A percentile compares a stretch with the other conserved stretches of the same genome.
These are phyloP conservation scores for Selaginella tamariscina DNA, from an alignment of 75 land plant genomes.

Conservation along the genomic window DNA sequence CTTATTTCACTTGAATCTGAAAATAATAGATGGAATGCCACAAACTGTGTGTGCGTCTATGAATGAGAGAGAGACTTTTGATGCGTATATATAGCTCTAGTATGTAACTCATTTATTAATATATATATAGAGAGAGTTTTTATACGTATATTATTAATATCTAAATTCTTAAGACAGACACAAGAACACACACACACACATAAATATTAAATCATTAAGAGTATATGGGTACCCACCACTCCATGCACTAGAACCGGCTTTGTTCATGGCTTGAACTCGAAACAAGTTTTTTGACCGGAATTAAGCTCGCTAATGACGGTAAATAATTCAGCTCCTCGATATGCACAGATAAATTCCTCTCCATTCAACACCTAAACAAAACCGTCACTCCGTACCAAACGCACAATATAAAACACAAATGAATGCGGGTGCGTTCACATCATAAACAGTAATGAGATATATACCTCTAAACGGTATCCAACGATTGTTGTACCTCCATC, in stretches of 20 bases:
- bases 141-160: too few relatives aligned
- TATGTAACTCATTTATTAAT: too few relatives aligned
- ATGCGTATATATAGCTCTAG: too few relatives aligned
- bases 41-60: too few relatives aligned
- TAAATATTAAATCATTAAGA: not conserved
- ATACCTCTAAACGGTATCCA: constrained; percentile 17
- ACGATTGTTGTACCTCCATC: constrained; percentile 15
- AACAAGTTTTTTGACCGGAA: constrained; percentile 15
- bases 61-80: too few relatives aligned
- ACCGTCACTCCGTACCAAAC: not conserved
- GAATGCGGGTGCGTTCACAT: too few relatives aligned
- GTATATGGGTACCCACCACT: constrained; percentile 12
- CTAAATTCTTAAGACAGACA: too few relatives aligned
- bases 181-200: too few relatives aligned
- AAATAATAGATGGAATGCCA: too few relatives aligned
- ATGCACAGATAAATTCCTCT: not conserved
- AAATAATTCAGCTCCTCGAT: constrained; percentile 11
- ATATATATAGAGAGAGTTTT: too few relatives aligned
- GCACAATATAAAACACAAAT: too few relatives aligned
- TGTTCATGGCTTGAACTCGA: constrained; percentile 23
- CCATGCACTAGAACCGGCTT: constrained; percentile 15
- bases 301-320: constrained; percentile 7
- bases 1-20: constrained; percentile 7
- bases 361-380: not conserved
- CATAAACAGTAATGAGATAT: not conserved